Conservation (phyloP, 2,329 filamentous ascomycete species). For the Coniochaeta sp. region DNA sequence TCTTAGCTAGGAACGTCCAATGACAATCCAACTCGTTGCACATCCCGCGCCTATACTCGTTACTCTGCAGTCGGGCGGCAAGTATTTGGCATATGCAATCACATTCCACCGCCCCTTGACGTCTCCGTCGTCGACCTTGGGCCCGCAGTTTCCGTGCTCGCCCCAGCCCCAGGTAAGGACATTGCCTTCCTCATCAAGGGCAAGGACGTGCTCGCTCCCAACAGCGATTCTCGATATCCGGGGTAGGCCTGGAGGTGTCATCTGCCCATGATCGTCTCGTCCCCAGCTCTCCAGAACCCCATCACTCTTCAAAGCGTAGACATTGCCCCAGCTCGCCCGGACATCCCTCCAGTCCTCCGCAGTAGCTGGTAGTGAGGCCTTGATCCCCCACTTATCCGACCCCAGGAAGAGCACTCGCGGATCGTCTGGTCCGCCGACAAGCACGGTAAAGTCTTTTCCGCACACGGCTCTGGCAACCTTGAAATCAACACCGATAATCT, state of each 20-base stretch:
- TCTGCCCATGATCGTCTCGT: constrained; percentile 75
- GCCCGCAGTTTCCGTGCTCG: constrained; percentile 93
- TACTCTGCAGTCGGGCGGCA: constrained; percentile 44
- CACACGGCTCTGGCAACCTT: constrained; percentile 61
- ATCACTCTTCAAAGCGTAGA: constrained; percentile 61
- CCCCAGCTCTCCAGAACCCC: constrained; percentile 68
- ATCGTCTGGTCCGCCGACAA: constrained; percentile 48
- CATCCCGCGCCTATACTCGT: constrained; percentile 71
- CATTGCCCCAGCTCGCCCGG: constrained; percentile 72
- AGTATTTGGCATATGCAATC: constrained; percentile 50
- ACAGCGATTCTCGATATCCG: constrained; percentile 57
- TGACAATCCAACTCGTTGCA: constrained; percentile 76
- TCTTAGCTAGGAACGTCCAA: constrained; percentile 20
- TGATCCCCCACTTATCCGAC: constrained; percentile 64
- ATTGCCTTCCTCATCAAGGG: constrained; percentile 54
- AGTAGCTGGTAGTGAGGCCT: constrained; percentile 44
- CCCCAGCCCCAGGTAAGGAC: constrained; percentile 93
- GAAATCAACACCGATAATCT: constrained; percentile 53
- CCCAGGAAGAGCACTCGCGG: constrained; percentile 64
- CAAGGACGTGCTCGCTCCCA: constrained; percentile 87
- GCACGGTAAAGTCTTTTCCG: constrained; percentile 77
- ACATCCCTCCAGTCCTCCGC: constrained; percentile 58
- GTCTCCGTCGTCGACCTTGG: constrained; percentile 53
- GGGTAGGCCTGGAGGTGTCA: constrained; percentile 57
- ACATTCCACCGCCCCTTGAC: constrained; percentile 63